phyloP scores from a whole-genome alignment of 179 eudicot genomes.

The Sideroxylon spinosum region DNA sequence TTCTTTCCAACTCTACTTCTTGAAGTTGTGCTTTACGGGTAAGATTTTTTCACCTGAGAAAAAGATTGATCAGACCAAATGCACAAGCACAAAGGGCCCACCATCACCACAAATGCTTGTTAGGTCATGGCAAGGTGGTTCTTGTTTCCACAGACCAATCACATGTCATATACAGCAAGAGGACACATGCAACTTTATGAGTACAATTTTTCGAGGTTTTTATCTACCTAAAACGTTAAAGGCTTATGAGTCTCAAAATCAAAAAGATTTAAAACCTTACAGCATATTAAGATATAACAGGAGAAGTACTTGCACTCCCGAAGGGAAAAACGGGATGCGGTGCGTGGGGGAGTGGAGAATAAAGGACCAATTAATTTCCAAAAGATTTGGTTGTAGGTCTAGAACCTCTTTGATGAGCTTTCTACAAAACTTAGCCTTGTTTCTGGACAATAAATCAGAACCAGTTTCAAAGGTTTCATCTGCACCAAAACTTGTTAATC shows the following conservation, averaged over 20 bases:
- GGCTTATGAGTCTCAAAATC: background rate
- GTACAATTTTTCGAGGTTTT: background rate
- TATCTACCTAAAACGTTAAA: background rate
- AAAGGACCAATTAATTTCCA: background rate
- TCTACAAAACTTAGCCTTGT: background rate
- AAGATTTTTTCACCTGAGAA: conserved; percentile 65
- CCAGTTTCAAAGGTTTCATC: background rate
- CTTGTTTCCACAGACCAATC: background rate
- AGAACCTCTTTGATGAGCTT: background rate
- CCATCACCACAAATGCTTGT: background rate
- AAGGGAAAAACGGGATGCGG: background rate
- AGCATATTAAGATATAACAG: no score
- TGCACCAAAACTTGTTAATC: background rate
- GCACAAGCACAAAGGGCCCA: conserved; percentile 9
- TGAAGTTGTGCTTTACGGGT: conserved; percentile 61
- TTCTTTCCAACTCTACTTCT: conserved; percentile 72
- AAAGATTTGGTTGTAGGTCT: background rate
- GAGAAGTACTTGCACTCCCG: background rate
- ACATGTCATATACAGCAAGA: background rate
- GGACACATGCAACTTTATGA: background rate
- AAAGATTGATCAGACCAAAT: conserved; percentile 16
- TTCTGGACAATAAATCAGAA: background rate
- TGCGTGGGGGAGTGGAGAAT: background rate
- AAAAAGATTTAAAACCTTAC: no score
- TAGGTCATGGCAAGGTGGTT: background rate